These are phyloP conservation scores for Sclerospora graminicola DNA, from an alignment of 352 stramenopile genomes.

Conservation along the genomic window DNA sequence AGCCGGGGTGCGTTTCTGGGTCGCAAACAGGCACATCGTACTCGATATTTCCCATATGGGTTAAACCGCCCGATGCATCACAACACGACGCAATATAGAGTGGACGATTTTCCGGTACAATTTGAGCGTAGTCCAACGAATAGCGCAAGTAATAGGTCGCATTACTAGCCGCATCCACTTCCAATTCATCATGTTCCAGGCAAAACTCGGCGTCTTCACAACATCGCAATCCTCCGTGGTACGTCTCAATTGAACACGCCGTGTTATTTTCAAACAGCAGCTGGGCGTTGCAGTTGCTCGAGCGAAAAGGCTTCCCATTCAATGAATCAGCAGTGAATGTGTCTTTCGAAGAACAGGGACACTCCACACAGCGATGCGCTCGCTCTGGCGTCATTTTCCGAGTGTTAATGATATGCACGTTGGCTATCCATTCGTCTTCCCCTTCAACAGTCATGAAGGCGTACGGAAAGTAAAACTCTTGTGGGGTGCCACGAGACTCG, in stretches of 20 bases:
- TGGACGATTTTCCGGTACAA: conserved; percentile 41
- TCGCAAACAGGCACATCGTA: conserved; percentile 69
- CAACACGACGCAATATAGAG: conserved; percentile 66
- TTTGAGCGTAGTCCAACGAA: conserved; percentile 58
- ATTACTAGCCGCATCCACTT: conserved; percentile 7
- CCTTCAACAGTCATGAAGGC: conserved; percentile 68
- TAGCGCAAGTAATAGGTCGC: conserved; percentile 63
- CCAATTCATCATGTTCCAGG: conserved; percentile 44
- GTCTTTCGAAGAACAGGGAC: conserved; percentile 64
- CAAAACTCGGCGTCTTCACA: conserved; percentile 65
- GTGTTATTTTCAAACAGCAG: conserved; percentile 61
- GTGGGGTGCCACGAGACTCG: conserved; percentile 64
- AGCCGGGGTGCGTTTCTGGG: conserved; percentile 52
- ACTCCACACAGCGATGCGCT: conserved; percentile 65
- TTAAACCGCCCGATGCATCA: conserved; percentile 49
- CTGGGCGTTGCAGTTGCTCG: conserved; percentile 48
- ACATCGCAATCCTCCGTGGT: conserved; percentile 63
- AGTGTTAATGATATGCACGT: conserved; percentile 81
- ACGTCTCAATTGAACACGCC: conserved; percentile 45
- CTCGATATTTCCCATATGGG: conserved; percentile 61
- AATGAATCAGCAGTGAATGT: conserved; percentile 34
- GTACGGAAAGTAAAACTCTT: conserved; percentile 73
- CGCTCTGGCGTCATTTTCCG: conserved; percentile 30
- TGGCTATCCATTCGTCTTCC: conserved; percentile 73
- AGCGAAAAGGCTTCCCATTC: conserved; percentile 37